Evolutionary conservation across 2,329 filamentous ascomycete genomes (phyloP).

Genomic region (Calycina herbarum): DNA sequence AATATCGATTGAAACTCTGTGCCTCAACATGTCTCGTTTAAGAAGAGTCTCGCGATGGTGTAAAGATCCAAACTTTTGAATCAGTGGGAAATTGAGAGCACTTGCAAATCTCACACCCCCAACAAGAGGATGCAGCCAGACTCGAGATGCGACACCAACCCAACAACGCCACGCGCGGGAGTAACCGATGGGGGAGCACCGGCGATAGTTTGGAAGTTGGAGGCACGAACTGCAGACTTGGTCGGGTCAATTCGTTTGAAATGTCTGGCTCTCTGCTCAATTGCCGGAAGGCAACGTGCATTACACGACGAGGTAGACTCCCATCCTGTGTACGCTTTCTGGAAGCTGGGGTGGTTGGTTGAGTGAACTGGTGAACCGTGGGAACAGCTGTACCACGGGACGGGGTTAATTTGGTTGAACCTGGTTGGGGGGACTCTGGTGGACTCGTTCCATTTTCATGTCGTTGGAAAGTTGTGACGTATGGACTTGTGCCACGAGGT

Average conservation of each 20-base stretch:
- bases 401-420: background rate
- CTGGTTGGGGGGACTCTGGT: background rate
- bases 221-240: background rate
- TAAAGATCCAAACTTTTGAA: background rate
- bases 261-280: background rate
- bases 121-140: background rate
- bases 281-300: background rate
- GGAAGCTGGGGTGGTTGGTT: background rate
- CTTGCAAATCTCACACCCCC: background rate
- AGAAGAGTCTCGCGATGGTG: background rate
- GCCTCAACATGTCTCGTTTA: too few relatives aligned
- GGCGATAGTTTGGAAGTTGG: background rate
- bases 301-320: background rate
- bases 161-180: conserved; percentile 1
- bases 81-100: background rate
- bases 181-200: background rate
- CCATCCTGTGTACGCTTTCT: background rate
- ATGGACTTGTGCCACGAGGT: background rate
- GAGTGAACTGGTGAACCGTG: conserved; percentile 1
- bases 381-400: background rate
- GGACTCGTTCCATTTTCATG: background rate
- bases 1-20: background rate
- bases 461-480: background rate
- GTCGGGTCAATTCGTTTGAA: background rate
- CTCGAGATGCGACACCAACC: background rate